Conservation (phyloP, 495 filamentous ascomycete genomes). For the Diplogelasinospora grovesii region DNA sequence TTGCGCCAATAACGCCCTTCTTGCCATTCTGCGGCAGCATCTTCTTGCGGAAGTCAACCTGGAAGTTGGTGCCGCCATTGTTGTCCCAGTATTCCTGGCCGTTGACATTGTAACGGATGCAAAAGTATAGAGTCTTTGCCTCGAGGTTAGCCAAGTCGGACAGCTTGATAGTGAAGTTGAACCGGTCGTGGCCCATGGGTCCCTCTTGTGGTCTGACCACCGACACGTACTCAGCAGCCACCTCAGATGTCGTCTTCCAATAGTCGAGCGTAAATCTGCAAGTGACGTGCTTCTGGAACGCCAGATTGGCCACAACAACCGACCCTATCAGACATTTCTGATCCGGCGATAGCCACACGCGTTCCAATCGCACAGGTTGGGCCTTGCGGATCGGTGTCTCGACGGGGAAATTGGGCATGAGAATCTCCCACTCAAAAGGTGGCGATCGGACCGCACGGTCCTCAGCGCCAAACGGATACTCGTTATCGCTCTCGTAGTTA, state of each 20-base stretch:
- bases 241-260: constrained; percentile 96
- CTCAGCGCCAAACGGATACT: constrained; percentile 75
- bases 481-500: constrained; percentile 68
- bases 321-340: constrained; percentile 77
- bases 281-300: constrained; percentile 82
- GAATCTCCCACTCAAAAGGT: constrained; percentile 80
- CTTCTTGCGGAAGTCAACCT: constrained; percentile 85
- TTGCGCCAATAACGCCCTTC: constrained; percentile 40
- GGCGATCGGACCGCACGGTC: constrained; percentile 40
- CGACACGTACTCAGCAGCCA: constrained; percentile 77
- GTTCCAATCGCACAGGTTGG: constrained; percentile 68
- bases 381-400: constrained; percentile 57
- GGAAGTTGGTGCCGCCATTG: constrained; percentile 78
- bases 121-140: constrained; percentile 82
- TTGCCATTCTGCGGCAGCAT: constrained; percentile 50
- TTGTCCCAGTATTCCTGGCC: constrained; percentile 95
- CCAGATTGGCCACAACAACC: constrained; percentile 77
- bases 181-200: constrained; percentile 71
- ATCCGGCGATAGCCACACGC: constrained; percentile 78
- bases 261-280: constrained; percentile 94
- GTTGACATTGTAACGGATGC: constrained; percentile 79
- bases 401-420: constrained; percentile 72
- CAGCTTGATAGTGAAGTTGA: constrained; percentile 89
- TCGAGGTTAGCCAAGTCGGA: constrained; percentile 87
- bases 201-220: constrained; percentile 63